Evolutionary conservation across 192 early-diverging fungal genomes (phyloP).

Genomic region (Dimargaris cristalligena): DNA sequence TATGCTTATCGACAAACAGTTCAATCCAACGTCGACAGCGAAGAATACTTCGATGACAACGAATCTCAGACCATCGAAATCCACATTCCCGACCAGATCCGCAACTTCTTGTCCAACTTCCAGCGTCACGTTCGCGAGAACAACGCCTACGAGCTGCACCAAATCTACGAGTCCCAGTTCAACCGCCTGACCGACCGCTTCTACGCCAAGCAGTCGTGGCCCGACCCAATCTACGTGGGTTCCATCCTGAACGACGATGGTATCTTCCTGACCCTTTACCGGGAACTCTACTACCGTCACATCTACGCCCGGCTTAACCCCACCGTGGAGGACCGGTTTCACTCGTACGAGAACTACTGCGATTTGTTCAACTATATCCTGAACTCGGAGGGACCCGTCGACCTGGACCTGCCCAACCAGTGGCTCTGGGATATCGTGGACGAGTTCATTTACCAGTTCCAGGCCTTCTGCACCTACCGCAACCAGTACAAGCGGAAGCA

Average conservation of each 20-base stretch:
- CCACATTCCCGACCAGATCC: constrained; percentile 68
- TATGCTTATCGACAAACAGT: too few species aligned
- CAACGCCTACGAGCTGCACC: constrained; percentile 70
- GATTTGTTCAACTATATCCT: constrained; percentile 93
- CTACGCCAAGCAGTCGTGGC: constrained; percentile 79
- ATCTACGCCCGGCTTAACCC: constrained; percentile 85
- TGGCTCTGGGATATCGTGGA: constrained; percentile 99
- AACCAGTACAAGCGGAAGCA: constrained; percentile 66
- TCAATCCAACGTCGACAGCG: not conserved
- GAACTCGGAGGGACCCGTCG: constrained; percentile 59
- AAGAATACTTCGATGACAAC: not conserved
- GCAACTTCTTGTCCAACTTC: constrained; percentile 70
- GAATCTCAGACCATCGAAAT: not conserved
- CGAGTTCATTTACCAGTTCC: constrained; percentile 99
- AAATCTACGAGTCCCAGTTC: constrained; percentile 81
- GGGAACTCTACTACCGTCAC: constrained; percentile 93
- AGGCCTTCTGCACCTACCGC: constrained; percentile 90
- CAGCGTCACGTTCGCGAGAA: constrained; percentile 61
- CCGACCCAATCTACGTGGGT: constrained; percentile 65
- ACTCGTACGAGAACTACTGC: constrained; percentile 92
- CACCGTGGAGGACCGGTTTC: constrained; percentile 74
- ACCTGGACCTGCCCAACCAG: constrained; percentile 90
- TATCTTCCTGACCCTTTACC: constrained; percentile 83
- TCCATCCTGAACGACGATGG: constrained; percentile 63
- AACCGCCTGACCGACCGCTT: constrained; percentile 82